These are phyloP conservation scores for Puccinellia tenuiflora DNA, from an alignment of 176 grass and related monocot genomes.

Conservation along the genomic window DNA sequence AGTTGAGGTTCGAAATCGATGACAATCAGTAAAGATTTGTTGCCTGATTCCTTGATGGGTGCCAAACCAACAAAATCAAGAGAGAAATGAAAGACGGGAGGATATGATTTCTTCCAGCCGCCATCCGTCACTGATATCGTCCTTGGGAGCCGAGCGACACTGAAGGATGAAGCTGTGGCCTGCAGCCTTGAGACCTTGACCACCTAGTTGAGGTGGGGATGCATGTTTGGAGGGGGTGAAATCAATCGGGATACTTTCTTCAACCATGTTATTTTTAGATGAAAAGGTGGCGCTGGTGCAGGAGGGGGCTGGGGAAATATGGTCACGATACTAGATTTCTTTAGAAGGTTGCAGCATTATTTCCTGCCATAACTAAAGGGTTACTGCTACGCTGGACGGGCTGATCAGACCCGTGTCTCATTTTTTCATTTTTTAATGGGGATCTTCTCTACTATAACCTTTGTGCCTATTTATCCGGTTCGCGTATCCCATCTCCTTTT, in stretches of 20 bases:
- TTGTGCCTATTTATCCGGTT: background rate
- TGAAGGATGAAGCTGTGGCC: background rate
- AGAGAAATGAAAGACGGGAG: background rate
- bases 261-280: background rate
- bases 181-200: background rate
- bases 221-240: background rate
- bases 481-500: background rate
- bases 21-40: background rate
- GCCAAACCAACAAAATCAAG: background rate
- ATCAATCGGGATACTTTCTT: background rate
- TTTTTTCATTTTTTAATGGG: background rate
- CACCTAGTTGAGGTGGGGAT: background rate
- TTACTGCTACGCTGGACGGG: too few relatives aligned
- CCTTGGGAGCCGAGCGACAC: background rate
- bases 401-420: too few relatives aligned
- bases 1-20: background rate
- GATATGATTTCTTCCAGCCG: background rate
- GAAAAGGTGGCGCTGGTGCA: background rate
- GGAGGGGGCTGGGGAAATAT: background rate
- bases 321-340: background rate
- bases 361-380: too few relatives aligned
- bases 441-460: background rate
- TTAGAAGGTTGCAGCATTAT: background rate
- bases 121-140: background rate
- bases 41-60: background rate